Percentiles rank a stretch among this genome's conserved stretches.
These are phyloP conservation scores for Verticillium longisporum DNA, from an alignment of 2,329 filamentous ascomycete species.

Conservation along the genomic window DNA sequence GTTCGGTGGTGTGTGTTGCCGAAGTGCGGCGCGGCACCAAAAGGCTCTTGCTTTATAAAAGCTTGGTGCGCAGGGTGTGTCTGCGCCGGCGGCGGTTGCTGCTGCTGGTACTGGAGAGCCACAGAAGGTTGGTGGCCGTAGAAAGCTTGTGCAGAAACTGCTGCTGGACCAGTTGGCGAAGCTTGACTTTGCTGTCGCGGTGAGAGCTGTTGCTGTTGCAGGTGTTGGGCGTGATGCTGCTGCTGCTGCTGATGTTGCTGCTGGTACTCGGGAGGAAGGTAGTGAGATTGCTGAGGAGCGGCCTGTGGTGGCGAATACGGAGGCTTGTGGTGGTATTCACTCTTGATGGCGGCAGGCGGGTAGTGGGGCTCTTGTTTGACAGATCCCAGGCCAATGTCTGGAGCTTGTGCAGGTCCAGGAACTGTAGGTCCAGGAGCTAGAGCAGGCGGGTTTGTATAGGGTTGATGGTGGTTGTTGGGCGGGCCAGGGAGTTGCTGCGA, in stretches of 20 bases:
- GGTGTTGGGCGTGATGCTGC: neutral
- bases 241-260: conserved; percentile 6
- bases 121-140: conserved; percentile 3
- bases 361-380: conserved; percentile 4
- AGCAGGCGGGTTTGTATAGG: conserved; percentile 1
- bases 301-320: conserved; percentile 1
- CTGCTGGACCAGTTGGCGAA: neutral
- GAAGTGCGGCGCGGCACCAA: neutral
- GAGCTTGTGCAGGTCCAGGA: neutral
- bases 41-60: neutral
- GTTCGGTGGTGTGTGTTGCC: conserved; percentile 11
- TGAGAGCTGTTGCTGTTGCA: neutral
- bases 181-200: neutral
- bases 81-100: neutral
- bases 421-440: neutral
- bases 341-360: neutral
- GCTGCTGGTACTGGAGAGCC: neutral
- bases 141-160: neutral
- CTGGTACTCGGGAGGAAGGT: conserved; percentile 2
- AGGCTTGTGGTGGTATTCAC: conserved; percentile 8
- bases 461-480: neutral
- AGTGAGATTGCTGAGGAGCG: conserved; percentile 8
- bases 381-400: neutral
- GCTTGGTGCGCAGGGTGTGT: conserved; percentile 7
- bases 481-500: conserved; percentile 3